phyloP scores from a whole-genome alignment of 352 stramenopile species.

The Phytophthora pistaciae region DNA sequence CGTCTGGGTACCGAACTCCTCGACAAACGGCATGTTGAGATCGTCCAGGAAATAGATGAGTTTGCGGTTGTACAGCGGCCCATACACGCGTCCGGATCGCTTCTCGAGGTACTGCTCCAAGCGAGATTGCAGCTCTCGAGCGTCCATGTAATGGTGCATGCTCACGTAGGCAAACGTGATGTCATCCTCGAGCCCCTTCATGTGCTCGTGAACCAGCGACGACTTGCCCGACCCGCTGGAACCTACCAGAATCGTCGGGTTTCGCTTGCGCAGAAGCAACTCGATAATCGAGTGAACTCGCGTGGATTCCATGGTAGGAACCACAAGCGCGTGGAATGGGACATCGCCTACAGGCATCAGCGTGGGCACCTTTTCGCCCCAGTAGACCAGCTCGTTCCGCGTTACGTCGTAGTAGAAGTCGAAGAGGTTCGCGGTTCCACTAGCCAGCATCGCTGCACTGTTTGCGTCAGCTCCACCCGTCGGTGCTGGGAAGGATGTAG shows the following conservation, averaged over 20 bases:
- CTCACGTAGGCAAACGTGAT: constrained; percentile 63
- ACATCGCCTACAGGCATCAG: constrained; percentile 45
- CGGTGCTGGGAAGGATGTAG: constrained; percentile 5
- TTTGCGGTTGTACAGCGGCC: constrained; percentile 78
- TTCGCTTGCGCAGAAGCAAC: constrained; percentile 51
- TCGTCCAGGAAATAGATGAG: constrained; percentile 93
- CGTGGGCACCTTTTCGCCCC: constrained; percentile 71
- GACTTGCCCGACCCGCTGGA: constrained; percentile 89
- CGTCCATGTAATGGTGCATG: constrained; percentile 92
- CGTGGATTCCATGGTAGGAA: constrained; percentile 84
- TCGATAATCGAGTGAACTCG: constrained; percentile 73
- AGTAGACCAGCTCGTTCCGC: constrained; percentile 80
- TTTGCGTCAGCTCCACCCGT: constrained; percentile 20
- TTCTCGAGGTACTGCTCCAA: constrained; percentile 91
- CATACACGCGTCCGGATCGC: constrained; percentile 85
- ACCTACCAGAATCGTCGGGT: constrained; percentile 85
- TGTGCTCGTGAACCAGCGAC: constrained; percentile 74
- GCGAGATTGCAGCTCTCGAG: constrained; percentile 73
- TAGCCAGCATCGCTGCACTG: constrained; percentile 17
- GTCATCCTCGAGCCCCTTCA: constrained; percentile 77
- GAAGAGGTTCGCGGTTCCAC: constrained; percentile 60
- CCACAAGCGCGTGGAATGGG: constrained; percentile 68
- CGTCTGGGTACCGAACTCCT: constrained; percentile 92
- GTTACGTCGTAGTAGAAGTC: constrained; percentile 83
- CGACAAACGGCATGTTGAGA: constrained; percentile 90